These are phyloP conservation scores for Kalmusia sp. DNA, from an alignment of 2,329 filamentous ascomycete genomes.

Conservation along the genomic window DNA sequence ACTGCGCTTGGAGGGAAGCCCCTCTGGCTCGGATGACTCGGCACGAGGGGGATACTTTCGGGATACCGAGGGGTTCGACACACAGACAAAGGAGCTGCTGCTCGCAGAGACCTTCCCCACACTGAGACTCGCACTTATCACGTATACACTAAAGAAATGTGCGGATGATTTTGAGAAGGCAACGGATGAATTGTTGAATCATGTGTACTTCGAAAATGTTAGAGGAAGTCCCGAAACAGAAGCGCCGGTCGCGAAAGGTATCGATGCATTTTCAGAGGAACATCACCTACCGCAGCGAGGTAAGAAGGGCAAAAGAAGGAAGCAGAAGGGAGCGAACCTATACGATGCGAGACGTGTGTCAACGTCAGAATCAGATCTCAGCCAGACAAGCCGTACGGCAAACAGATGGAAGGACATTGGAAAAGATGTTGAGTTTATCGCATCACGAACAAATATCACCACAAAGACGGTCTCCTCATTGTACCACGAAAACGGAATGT, in stretches of 20 bases:
- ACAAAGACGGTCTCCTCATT: slow-evolving; percentile 59
- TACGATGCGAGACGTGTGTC: slow-evolving; percentile 27
- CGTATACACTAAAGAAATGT: slow-evolving; percentile 70
- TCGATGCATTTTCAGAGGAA: slow-evolving; percentile 79
- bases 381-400: slow-evolving; percentile 15
- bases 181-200: slow-evolving; percentile 81
- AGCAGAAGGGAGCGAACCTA: slow-evolving; percentile 32
- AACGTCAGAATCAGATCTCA: slow-evolving; percentile 30
- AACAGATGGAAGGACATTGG: slow-evolving; percentile 67
- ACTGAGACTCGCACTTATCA: slow-evolving; percentile 70
- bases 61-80: slow-evolving; percentile 54
- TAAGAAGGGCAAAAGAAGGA: slow-evolving; percentile 54
- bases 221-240: slow-evolving; percentile 56
- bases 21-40: slow-evolving; percentile 28
- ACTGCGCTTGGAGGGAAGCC: slow-evolving; percentile 31
- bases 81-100: slow-evolving; percentile 67
- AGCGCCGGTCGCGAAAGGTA: slow-evolving; percentile 64
- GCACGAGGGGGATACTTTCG: slow-evolving; percentile 40
- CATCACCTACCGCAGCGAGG: slow-evolving; percentile 53
- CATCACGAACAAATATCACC: slow-evolving; percentile 57
- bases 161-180: slow-evolving; percentile 71
- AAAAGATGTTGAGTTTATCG: slow-evolving; percentile 68
- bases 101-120: slow-evolving; percentile 76
- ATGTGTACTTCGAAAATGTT: slow-evolving; percentile 76
- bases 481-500: slow-evolving; percentile 66